Percentiles rank a stretch among this genome's conserved stretches.
Conservation (phyloP, 495 filamentous ascomycete species). For the Pyronema omphalodes region DNA sequence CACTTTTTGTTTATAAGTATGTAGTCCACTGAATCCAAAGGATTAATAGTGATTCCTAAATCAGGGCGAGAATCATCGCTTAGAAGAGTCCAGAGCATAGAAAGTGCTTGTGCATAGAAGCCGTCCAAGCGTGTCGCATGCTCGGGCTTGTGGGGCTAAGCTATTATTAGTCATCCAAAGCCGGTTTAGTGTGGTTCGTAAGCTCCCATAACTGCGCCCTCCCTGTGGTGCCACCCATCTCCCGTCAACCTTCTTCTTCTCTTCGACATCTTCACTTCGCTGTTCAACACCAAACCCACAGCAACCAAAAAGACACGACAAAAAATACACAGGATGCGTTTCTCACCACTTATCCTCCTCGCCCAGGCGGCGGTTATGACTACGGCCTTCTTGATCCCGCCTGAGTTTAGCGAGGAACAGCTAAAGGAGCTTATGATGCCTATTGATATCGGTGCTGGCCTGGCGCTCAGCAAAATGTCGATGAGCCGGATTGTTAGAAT, state of each 20-base stretch:
- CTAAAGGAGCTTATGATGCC: neutral
- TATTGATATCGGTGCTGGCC: neutral
- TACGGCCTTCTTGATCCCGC: neutral
- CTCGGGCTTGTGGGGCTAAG: too few relatives aligned
- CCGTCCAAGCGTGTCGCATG: too few relatives aligned
- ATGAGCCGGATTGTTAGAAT: neutral
- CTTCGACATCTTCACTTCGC: neutral
- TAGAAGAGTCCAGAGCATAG: too few relatives aligned
- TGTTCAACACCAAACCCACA: neutral
- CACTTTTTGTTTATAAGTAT: too few relatives aligned
- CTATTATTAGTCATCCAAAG: too few relatives aligned
- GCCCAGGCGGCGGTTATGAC: conserved; percentile 2
- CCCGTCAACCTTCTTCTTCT: neutral
- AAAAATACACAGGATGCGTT: conserved; percentile 1
- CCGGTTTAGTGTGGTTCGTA: too few relatives aligned
- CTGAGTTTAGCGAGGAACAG: neutral
- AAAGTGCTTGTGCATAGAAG: too few relatives aligned
- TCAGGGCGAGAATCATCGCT: too few relatives aligned
- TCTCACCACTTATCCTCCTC: conserved; percentile 1
- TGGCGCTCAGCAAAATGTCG: neutral
- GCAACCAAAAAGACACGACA: neutral
- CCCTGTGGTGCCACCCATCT: too few relatives aligned
- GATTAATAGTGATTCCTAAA: too few relatives aligned
- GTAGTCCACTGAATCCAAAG: too few relatives aligned
- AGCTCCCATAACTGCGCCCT: too few relatives aligned